phyloP scores from a whole-genome alignment of 352 stramenopile species.

The Globisporangium viniferum region DNA sequence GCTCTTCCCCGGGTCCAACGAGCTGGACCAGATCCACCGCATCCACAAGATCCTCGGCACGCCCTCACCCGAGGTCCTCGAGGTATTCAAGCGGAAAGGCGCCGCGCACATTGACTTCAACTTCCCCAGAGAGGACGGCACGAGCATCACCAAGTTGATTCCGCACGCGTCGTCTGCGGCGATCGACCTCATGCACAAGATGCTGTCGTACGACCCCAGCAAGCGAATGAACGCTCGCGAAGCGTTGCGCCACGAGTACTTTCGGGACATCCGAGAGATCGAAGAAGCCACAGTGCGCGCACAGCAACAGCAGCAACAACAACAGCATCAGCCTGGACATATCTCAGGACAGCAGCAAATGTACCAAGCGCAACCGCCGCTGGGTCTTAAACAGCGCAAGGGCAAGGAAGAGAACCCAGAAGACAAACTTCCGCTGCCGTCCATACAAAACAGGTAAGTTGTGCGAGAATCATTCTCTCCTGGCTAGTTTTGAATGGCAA shows the following conservation, averaged over 20 bases:
- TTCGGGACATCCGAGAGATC: constrained; percentile 80
- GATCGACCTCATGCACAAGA: constrained; percentile 87
- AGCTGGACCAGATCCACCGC: constrained; percentile 94
- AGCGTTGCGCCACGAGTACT: constrained; percentile 89
- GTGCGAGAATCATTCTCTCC: neutral
- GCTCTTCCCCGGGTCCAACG: constrained; percentile 93
- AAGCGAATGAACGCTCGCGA: constrained; percentile 89
- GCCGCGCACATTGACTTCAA: constrained; percentile 92
- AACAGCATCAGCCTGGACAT: neutral
- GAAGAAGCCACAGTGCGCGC: constrained; percentile 52
- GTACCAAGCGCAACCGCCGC: constrained; percentile 26
- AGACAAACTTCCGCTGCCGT: constrained; percentile 46
- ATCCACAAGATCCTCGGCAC: constrained; percentile 95
- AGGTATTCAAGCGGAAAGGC: constrained; percentile 90
- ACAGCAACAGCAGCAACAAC: constrained; percentile 29
- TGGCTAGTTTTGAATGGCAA: neutral
- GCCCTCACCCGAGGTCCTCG: constrained; percentile 75
- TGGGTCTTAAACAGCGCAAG: constrained; percentile 42
- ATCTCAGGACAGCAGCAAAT: constrained; percentile 8
- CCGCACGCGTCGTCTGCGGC: constrained; percentile 82
- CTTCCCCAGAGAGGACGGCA: constrained; percentile 88
- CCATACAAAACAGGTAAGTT: constrained; percentile 44
- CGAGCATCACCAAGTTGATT: constrained; percentile 82
- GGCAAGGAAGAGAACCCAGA: constrained; percentile 49
- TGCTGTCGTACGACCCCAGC: constrained; percentile 88